phyloP scores from a whole-genome alignment of 2,329 filamentous ascomycete species.

The Stromatinia cepivora region DNA sequence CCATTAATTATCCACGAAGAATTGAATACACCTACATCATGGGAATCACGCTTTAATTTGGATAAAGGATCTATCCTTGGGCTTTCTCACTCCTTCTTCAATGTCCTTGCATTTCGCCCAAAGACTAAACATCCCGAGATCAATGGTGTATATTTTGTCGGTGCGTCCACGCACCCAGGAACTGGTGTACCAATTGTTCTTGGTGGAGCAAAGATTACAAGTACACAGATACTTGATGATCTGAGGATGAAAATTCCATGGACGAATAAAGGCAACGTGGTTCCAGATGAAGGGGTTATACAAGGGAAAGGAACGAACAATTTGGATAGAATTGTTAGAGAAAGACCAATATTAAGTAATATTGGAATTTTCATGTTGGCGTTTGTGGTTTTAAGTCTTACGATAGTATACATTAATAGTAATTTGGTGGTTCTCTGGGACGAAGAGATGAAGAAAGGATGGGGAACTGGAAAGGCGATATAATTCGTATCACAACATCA shows the following conservation, averaged over 20 bases:
- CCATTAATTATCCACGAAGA: conserved; percentile 51
- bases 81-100: conserved; percentile 71
- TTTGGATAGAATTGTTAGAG: conserved; percentile 32
- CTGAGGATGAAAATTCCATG: conserved; percentile 30
- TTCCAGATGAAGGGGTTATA: conserved; percentile 29
- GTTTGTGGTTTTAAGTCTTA: conserved; percentile 25
- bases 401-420: conserved; percentile 29
- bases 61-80: conserved; percentile 74
- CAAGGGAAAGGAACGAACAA: conserved; percentile 32
- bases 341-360: conserved; percentile 29
- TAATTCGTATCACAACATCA: not conserved
- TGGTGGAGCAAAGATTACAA: conserved; percentile 65
- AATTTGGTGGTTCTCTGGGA: conserved; percentile 32
- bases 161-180: conserved; percentile 73
- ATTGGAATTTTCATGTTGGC: conserved; percentile 30
- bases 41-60: conserved; percentile 70
- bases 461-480: conserved; percentile 26
- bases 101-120: conserved; percentile 67
- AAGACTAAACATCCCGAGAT: conserved; percentile 49
- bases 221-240: conserved; percentile 51
- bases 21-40: conserved; percentile 64
- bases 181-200: conserved; percentile 74
- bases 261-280: conserved; percentile 24
- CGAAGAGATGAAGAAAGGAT: conserved; percentile 30
- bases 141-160: conserved; percentile 65